Base-by-base conservation (phyloP, 768 basidiomycete species). In the Suillus bovinus region DNA sequence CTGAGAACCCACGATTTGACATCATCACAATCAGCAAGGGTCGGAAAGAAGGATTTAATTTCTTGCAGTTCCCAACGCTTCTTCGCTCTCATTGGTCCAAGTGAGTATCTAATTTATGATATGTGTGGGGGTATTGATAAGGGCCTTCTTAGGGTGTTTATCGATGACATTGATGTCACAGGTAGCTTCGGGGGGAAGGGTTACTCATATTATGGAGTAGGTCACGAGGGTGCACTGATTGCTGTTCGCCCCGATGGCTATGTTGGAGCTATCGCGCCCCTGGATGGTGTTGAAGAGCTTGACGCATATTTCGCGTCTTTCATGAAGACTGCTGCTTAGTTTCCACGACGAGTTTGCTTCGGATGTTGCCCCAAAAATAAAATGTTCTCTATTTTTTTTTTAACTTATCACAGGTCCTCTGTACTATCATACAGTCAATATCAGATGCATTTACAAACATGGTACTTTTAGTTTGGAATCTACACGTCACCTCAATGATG, bases 211-310 rank as follows among this genome's bases (percentile, higher is more conserved):
- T 88, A 84, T 64, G 88, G 87, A 0, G 68, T 78, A 10, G 60
- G 60, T 1, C 60, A 68, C 9, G 63, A 70, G 49, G 74, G 74
- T n/a, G 71, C 65, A 6, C 58, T 76, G 20, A 68, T 71, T 44
- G 69, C 67, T 3, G 74, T 76, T 36, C 72, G 74, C 29, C 73
- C 72, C 10, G 74, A 74, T 34, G 89, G 88, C 17, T 89, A 88
- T 61, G 80, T 91, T 34, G 86, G 84, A 4, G 78, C 77, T 66
- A 75, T 90, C 36, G 79, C 79, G 2, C 81, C 87, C 0, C 72
- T 89, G 46, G 69, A 77, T 33, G 65, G 78, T 10, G 58, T 68
- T 27, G 68, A 73, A 14, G 68, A 68, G 1, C 59, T 89, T 39
- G 71, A 78, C 34, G 44, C 46, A 0, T 89, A 89, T 71, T 86